Conservation (phyloP, 805 yeast species). For the Zygotorulaspora danielsina region DNA sequence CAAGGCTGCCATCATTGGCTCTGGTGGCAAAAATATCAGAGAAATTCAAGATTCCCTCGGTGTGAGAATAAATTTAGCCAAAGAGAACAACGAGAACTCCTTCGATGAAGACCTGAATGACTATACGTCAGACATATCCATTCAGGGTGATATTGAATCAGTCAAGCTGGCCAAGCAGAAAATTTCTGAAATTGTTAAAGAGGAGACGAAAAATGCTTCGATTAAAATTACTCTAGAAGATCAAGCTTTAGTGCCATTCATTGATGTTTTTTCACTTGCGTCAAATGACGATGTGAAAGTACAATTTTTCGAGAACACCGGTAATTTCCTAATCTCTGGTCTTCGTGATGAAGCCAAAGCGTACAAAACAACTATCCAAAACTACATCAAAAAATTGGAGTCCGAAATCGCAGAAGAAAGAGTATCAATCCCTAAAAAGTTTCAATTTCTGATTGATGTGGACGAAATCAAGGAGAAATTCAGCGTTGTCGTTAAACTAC, state of each 20-base stretch:
- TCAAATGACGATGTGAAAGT: conserved; percentile 30
- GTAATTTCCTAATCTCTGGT: conserved; percentile 58
- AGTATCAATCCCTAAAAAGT: conserved; percentile 59
- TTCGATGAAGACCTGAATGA: conserved; percentile 57
- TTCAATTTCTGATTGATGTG: conserved; percentile 66
- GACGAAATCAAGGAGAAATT: conserved; percentile 49
- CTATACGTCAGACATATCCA: conserved; percentile 53
- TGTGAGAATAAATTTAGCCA: conserved; percentile 60
- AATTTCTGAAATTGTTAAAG: conserved; percentile 69
- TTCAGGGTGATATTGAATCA: conserved; percentile 84
- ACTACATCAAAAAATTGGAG: conserved; percentile 43
- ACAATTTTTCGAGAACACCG: conserved; percentile 24
- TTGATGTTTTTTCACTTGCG: conserved; percentile 23
- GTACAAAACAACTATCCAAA: conserved; percentile 50
- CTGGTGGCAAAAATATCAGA: conserved; percentile 76
- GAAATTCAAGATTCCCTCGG: conserved; percentile 71
- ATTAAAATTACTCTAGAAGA: conserved; percentile 46
- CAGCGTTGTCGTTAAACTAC: conserved; percentile 55
- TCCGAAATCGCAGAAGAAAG: conserved; percentile 47
- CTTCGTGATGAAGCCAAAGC: conserved; percentile 59
- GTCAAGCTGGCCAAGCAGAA: conserved; percentile 65
- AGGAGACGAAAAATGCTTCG: conserved; percentile 59
- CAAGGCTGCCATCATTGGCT: conserved; percentile 78
- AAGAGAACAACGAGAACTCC: conserved; percentile 35
- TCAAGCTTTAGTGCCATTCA: conserved; percentile 34